Conservation (phyloP, 371 early-diverging fungal species). For the Mucor circinelloides region DNA sequence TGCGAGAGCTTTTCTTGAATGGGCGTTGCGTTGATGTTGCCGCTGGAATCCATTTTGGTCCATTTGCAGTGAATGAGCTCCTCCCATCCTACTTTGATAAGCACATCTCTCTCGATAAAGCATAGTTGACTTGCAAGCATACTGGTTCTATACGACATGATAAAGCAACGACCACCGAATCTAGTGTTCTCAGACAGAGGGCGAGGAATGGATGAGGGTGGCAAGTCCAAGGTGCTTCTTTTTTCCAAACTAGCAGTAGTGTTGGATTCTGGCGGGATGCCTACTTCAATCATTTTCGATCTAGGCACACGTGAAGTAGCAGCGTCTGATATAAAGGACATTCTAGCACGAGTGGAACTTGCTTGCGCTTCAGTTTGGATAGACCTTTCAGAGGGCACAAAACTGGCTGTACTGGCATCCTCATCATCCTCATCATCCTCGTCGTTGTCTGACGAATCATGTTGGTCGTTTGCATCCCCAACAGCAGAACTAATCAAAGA, state of each 20-base stretch:
- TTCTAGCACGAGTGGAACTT: constrained; percentile 12
- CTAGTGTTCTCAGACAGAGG: neutral
- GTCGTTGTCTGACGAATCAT: neutral
- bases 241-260: neutral
- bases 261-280: constrained; percentile 3
- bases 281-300: constrained; percentile 23
- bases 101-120: constrained; percentile 60
- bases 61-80: constrained; percentile 66
- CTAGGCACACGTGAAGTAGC: neutral
- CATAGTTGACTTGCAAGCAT: constrained; percentile 64
- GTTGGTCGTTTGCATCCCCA: neutral
- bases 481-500: neutral
- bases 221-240: neutral
- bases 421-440: constrained; percentile 18
- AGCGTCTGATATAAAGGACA: constrained; percentile 12
- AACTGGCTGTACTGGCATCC: constrained; percentile 19
- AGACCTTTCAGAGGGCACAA: constrained; percentile 18
- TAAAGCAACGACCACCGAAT: constrained; percentile 36
- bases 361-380: constrained; percentile 26
- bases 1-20: neutral
- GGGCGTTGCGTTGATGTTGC: constrained; percentile 7
- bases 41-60: constrained; percentile 47
- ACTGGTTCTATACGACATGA: constrained; percentile 58
- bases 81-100: constrained; percentile 65
- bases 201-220: constrained; percentile 1